These are phyloP conservation scores for Xerocomus potaroensis DNA, from an alignment of 768 basidiomycete genomes.

Conservation along the genomic window DNA sequence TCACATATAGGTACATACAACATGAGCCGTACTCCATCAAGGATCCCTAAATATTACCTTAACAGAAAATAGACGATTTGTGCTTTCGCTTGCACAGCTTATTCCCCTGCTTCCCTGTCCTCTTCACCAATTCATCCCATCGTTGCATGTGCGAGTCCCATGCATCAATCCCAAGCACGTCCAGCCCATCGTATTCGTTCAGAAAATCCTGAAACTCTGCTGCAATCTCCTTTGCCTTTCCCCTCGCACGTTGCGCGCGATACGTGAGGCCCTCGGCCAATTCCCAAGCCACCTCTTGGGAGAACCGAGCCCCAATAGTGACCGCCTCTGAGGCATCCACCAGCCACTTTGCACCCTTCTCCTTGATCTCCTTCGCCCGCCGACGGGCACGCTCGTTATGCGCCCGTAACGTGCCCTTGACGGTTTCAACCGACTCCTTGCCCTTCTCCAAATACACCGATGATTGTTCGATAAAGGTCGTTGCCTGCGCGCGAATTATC, in stretches of 20 bases:
- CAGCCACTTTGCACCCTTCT: slow-evolving; percentile 45
- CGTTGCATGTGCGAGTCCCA: slow-evolving; percentile 18
- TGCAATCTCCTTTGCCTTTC: slow-evolving; percentile 42
- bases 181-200: slow-evolving; percentile 20
- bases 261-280: slow-evolving; percentile 35
- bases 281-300: slow-evolving; percentile 40
- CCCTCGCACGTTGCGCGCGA: slow-evolving; percentile 42
- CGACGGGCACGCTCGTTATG: slow-evolving; percentile 50
- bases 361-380: slow-evolving; percentile 50
- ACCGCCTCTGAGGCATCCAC: slow-evolving; percentile 41
- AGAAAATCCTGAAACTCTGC: slow-evolving; percentile 28
- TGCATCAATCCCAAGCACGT: slow-evolving; percentile 8
- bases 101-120: slow-evolving; percentile 3
- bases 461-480: slow-evolving; percentile 42
- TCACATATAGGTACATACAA: slow-evolving; percentile 24
- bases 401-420: slow-evolving; percentile 40
- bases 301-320: slow-evolving; percentile 37
- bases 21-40: slow-evolving; percentile 1
- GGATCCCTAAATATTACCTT: not conserved
- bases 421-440: slow-evolving; percentile 34
- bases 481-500: slow-evolving; percentile 29
- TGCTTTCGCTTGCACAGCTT: slow-evolving; percentile 14
- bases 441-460: slow-evolving; percentile 32
- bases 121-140: slow-evolving; percentile 19
- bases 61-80: slow-evolving; percentile 12